Evolutionary conservation across 352 stramenopile species (phyloP).

Genomic region (Phytopythium chamaehyphon): DNA sequence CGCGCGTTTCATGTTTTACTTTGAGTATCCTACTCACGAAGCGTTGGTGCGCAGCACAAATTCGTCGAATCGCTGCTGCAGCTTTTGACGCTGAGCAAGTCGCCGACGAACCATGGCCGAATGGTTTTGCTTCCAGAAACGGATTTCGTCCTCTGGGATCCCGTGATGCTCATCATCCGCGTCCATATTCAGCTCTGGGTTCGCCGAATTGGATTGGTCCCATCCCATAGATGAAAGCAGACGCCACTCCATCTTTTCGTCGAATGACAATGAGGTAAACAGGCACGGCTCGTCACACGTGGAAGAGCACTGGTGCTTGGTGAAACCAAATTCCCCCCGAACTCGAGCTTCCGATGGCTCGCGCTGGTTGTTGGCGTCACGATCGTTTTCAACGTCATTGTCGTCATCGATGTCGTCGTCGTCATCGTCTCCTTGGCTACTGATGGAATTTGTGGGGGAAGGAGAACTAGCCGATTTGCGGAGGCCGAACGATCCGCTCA

Average conservation of each 20-base stretch:
- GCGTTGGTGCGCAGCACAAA: constrained; percentile 74
- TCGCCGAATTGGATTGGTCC: constrained; percentile 55
- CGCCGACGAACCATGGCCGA: constrained; percentile 69
- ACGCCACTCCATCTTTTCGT: constrained; percentile 71
- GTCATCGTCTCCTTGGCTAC: constrained; percentile 36
- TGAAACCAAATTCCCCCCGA: constrained; percentile 13
- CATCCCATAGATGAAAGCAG: constrained; percentile 85
- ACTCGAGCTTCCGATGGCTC: constrained; percentile 20
- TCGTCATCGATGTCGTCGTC: constrained; percentile 27
- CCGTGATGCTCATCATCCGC: constrained; percentile 75
- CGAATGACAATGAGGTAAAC: constrained; percentile 43
- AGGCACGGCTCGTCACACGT: constrained; percentile 49
- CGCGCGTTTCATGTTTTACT: not conserved
- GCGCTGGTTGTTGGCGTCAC: constrained; percentile 28
- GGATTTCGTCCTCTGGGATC: constrained; percentile 83
- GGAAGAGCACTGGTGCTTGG: constrained; percentile 45
- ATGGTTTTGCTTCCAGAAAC: constrained; percentile 84
- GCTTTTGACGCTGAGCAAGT: constrained; percentile 74
- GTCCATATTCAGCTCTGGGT: constrained; percentile 67
- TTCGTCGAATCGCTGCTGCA: constrained; percentile 84
- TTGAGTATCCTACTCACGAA: not conserved
- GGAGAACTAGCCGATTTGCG: constrained; percentile 25
- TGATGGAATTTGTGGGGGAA: constrained; percentile 39
- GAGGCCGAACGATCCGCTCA: constrained; percentile 17
- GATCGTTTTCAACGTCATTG: constrained; percentile 25